Evolutionary conservation across 345 rosid genomes (phyloP), one percentile per base, ranked within the genome.

Genomic region (Hibiscus tridactylites): DNA sequence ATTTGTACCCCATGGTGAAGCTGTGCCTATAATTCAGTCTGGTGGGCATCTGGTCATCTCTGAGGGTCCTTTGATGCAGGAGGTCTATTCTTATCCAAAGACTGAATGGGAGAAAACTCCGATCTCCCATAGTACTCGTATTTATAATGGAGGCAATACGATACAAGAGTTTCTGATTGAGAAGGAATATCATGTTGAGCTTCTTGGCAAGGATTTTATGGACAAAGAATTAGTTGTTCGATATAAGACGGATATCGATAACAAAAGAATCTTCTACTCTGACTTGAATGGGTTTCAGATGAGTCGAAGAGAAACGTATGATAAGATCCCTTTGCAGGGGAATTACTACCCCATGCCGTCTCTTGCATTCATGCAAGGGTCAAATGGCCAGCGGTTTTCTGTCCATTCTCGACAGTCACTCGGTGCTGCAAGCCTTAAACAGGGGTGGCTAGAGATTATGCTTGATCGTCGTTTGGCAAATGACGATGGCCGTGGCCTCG

Each of bases 261-360:
- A 82, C 77, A 79, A 78, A 71, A 87, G 83, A 75, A 68, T 84
- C 68, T 92, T 95, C 85, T 89, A 84, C 76, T 85, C 99, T 5
- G 99, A 95, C 81, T 83, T 95, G 70, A 95, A 95, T 83, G 99
- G 98, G 66, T 95, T 95, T 79, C 99, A 92, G 86, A 88, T 90
- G 99, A 90, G 97, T 77, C 83, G 99, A 76, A 87, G 99, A 78
- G 96, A 95, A 82, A 87, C 93, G 47, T 95, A 92, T 72, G 83
- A 87, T 77, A 95, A 95, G 90, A 95, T 95, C 76, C 99, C 99
- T 0, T 81, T 95, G 80, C 97, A 92, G 83, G 99, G 99, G 71
- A 95, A 92, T 79, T 92, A 90, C 83, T 95, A 95, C 79, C 99
- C 99, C 1, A 95, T 95, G 96, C 98, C 99, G 37, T 83, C 98